phyloP scores from a whole-genome alignment of 257 asterid species.

The Capsicum chinense region DNA sequence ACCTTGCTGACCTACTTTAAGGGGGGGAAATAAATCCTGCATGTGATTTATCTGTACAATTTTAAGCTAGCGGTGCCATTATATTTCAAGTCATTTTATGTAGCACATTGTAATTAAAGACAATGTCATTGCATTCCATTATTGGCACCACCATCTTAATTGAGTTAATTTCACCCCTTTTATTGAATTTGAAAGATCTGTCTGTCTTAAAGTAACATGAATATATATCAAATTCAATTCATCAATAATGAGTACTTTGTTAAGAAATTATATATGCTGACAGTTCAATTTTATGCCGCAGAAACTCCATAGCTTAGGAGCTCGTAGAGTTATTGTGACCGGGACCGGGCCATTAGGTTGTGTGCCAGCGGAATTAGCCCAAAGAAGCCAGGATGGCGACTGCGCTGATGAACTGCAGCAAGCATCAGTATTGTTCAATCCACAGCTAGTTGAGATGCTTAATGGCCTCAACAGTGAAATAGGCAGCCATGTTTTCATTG shows the following conservation, averaged over 20 bases:
- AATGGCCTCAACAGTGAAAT: slow-evolving; percentile 53
- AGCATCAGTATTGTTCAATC: slow-evolving; percentile 71
- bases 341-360: slow-evolving; percentile 95
- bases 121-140: neutral
- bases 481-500: slow-evolving; percentile 58
- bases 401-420: slow-evolving; percentile 58
- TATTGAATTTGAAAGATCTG: neutral
- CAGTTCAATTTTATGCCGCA: slow-evolving; percentile 28
- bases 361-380: slow-evolving; percentile 79
- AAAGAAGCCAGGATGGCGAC: slow-evolving; percentile 60
- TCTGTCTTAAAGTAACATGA: neutral
- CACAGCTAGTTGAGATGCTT: slow-evolving; percentile 59
- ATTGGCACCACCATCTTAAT: no score
- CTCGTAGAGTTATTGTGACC: slow-evolving; percentile 74
- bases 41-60: slow-evolving; percentile 13
- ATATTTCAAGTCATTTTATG: neutral
- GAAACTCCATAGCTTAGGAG: slow-evolving; percentile 62
- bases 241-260: neutral
- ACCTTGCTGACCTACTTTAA: slow-evolving; percentile 20
- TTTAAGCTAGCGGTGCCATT: neutral
- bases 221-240: neutral
- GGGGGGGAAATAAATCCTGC: neutral
- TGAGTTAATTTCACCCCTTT: neutral
- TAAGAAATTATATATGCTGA: neutral
- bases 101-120: neutral